Percentiles rank a stretch among this genome's conserved stretches.
Conservation (phyloP, 768 basidiomycete species). For the Dendrothele bispora region DNA sequence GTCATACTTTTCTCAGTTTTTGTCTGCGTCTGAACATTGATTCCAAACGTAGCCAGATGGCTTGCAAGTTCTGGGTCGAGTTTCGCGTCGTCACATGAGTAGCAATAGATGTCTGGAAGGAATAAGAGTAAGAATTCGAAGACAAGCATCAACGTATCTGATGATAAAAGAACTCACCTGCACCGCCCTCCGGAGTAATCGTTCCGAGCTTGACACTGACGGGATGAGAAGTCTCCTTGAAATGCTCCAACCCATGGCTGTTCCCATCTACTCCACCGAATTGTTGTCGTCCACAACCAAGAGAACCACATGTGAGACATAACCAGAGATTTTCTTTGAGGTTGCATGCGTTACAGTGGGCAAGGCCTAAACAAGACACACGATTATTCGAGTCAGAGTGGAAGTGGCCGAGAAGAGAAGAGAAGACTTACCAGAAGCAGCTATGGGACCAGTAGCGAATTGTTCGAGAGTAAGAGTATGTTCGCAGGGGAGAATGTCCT, state of each 20-base stretch:
- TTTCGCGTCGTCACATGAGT: slow-evolving; percentile 82
- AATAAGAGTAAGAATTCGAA: not conserved
- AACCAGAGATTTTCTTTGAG: slow-evolving; percentile 94
- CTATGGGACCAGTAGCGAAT: slow-evolving; percentile 43
- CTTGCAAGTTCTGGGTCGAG: slow-evolving; percentile 70
- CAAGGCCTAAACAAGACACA: too few species aligned
- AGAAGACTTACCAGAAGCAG: slow-evolving; percentile 57
- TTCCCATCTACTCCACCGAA: slow-evolving; percentile 83
- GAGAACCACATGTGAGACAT: slow-evolving; percentile 85
- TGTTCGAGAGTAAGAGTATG: slow-evolving; percentile 60
- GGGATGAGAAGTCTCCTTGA: slow-evolving; percentile 65
- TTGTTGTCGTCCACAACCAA: slow-evolving; percentile 88
- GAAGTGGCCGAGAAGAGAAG: not conserved
- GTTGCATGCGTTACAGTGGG: slow-evolving; percentile 81
- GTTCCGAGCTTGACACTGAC: slow-evolving; percentile 94
- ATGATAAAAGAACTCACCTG: slow-evolving; percentile 59
- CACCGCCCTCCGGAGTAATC: slow-evolving; percentile 91
- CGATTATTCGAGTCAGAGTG: not conserved
- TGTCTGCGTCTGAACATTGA: slow-evolving; percentile 74
- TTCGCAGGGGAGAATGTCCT: slow-evolving; percentile 86
- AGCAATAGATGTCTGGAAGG: slow-evolving; percentile 85
- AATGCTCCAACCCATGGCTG: slow-evolving; percentile 86
- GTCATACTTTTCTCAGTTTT: slow-evolving; percentile 99
- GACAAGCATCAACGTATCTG: too few species aligned
- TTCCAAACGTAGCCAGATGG: slow-evolving; percentile 84